phyloP scores from a whole-genome alignment of 257 asterid species.

The Solanum etuberosum region DNA sequence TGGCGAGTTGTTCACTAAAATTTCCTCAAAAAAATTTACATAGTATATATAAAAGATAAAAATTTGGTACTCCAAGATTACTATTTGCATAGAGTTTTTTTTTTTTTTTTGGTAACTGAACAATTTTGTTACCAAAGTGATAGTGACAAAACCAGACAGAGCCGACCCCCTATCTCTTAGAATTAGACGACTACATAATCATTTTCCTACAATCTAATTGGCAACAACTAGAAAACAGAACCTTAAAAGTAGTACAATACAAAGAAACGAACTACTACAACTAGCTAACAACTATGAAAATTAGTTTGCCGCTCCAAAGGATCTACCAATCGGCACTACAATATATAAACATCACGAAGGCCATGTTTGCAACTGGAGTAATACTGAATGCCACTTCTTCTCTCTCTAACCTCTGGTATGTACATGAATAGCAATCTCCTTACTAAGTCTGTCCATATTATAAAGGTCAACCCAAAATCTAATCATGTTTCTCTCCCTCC shows the following conservation, averaged over 20 bases:
- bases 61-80: no score
- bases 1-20: no score
- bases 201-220: background rate
- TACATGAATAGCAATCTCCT: background rate
- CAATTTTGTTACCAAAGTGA: background rate
- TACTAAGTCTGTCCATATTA: background rate
- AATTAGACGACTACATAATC: background rate
- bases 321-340: background rate
- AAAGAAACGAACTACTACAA: background rate
- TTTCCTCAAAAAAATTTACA: no score
- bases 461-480: background rate
- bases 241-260: background rate
- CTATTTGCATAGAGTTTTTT: background rate
- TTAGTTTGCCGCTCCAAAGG: background rate
- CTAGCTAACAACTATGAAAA: background rate
- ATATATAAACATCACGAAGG: background rate
- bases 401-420: background rate
- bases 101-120: background rate
- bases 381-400: background rate
- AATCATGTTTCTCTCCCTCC: background rate
- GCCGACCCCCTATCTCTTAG: background rate
- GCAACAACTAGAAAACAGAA: background rate
- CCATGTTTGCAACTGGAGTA: no score
- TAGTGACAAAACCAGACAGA: background rate
- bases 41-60: no score